phyloP scores from a whole-genome alignment of 202 grass and related monocot genomes.

The Thinopyrum obtusiflorum region DNA sequence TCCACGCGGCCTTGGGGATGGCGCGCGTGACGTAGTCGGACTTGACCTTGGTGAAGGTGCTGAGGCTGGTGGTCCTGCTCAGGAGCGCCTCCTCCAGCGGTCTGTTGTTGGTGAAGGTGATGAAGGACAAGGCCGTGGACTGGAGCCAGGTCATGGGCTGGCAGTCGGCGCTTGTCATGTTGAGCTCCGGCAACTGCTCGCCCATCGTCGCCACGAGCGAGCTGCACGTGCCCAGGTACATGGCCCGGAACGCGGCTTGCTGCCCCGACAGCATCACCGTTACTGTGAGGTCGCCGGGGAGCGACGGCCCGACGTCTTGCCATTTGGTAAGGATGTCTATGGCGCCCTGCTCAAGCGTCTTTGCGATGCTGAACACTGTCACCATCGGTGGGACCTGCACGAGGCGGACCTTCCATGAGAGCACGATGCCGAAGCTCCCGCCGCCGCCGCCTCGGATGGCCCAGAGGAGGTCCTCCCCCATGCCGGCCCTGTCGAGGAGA shows the following conservation, averaged over 20 bases:
- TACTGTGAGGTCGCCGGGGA: neutral
- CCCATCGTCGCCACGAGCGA: neutral
- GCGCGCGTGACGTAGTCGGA: neutral
- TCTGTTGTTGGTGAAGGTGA: neutral
- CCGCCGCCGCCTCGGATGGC: neutral
- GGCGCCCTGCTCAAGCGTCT: conserved; percentile 18
- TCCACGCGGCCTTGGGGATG: neutral
- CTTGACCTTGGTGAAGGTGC: neutral
- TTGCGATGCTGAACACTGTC: neutral
- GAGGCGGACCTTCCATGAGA: neutral
- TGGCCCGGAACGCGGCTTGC: neutral
- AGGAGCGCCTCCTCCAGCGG: conserved; percentile 22
- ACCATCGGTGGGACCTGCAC: neutral
- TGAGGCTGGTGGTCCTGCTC: neutral
- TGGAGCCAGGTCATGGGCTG: neutral
- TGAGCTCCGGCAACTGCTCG: neutral
- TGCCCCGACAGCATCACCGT: neutral
- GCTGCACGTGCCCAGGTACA: neutral
- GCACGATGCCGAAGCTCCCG: neutral
- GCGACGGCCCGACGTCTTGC: conserved; percentile 6
- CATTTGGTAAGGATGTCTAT: conserved; percentile 25
- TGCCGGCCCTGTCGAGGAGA: conserved; percentile 23
- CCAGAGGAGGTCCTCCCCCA: conserved; percentile 22
- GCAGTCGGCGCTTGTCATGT: neutral
- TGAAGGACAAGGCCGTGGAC: conserved; percentile 19